phyloP scores from a whole-genome alignment of 1,139 yeast genomes.

The Hansenula sp. region DNA sequence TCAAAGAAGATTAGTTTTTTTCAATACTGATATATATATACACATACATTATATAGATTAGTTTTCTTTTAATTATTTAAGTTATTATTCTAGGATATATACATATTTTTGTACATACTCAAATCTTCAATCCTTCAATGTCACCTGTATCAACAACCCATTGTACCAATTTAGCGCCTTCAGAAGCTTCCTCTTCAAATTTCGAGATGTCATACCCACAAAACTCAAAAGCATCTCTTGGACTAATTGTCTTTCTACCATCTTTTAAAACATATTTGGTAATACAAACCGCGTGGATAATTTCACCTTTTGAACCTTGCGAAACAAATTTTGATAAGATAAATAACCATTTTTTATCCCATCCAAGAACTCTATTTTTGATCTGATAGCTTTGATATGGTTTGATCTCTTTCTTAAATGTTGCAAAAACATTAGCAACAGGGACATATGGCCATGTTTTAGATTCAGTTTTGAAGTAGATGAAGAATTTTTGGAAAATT shows the following conservation, averaged over 20 bases:
- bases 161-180: slow-evolving; percentile 33
- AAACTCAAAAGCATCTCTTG: slow-evolving; percentile 51
- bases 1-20: too few species aligned
- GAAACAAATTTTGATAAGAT: slow-evolving; percentile 59
- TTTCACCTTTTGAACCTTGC: slow-evolving; percentile 36
- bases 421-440: slow-evolving; percentile 66
- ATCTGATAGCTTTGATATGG: slow-evolving; percentile 60
- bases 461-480: slow-evolving; percentile 37
- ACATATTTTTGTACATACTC: background rate
- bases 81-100: slow-evolving; percentile 1
- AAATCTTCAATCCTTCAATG: slow-evolving; percentile 21
- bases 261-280: slow-evolving; percentile 80
- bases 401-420: slow-evolving; percentile 68
- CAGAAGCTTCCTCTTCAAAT: slow-evolving; percentile 37
- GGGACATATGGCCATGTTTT: slow-evolving; percentile 67
- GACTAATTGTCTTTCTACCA: slow-evolving; percentile 68
- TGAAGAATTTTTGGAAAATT: slow-evolving; percentile 50
- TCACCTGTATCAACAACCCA: slow-evolving; percentile 30
- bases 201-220: slow-evolving; percentile 56
- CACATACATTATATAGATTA: background rate
- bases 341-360: slow-evolving; percentile 88
- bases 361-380: slow-evolving; percentile 61
- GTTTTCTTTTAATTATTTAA: background rate
- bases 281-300: slow-evolving; percentile 45
- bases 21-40: background rate